Base-by-base conservation (phyloP, 2,329 filamentous ascomycete species). In the Rhexocercosporidium sp. region DNA sequence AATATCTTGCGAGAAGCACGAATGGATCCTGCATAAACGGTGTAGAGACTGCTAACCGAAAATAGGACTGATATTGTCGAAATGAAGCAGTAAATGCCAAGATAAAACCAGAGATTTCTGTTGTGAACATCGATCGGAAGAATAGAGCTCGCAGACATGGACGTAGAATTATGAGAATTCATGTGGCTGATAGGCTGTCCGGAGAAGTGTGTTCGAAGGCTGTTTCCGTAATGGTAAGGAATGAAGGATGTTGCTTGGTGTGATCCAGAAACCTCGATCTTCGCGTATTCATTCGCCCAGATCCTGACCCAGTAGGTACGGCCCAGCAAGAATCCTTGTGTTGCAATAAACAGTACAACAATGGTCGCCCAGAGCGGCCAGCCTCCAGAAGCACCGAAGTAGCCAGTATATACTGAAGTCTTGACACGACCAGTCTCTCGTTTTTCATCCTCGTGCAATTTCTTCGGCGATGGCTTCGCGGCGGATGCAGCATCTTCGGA, bases 401-500 rank as follows among this genome's bases (percentile, higher is more conserved):
- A 94, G 0, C 83, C 82, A 18, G 80, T 75, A 70, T 94, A 94
- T 18, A 94, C 84, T 9, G 82, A 82, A 27, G 82, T 81, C 70
- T 89, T 89, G 51, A 94, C 87, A 4, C 88, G 85, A 1, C 92
- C 92, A 60, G 85, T 85, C 74, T 92, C 90, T 60, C 88, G 85
- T 27, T 80, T 82, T 77, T 95, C 92, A 1, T 93, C 91, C 74
- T 93, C 89, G 46, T 92, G 86, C 41, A 69, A 59, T 37, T 67
- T 67, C 56, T 63, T 66, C 22, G 69, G 69, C 1, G 59, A 16
- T 18, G 57, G 39, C 34, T 64, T 68, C 3, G 49, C 61, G 7
- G 53, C 60, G 16, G 57, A 3, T 7, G 53, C 49, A 37, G 57
- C 59, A 14, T 51, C 27, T 27, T 51, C 27, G 22, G 25, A 34